Base-by-base conservation (phyloP, 2,329 filamentous ascomycete genomes). In the Xylariaceae sp. region DNA sequence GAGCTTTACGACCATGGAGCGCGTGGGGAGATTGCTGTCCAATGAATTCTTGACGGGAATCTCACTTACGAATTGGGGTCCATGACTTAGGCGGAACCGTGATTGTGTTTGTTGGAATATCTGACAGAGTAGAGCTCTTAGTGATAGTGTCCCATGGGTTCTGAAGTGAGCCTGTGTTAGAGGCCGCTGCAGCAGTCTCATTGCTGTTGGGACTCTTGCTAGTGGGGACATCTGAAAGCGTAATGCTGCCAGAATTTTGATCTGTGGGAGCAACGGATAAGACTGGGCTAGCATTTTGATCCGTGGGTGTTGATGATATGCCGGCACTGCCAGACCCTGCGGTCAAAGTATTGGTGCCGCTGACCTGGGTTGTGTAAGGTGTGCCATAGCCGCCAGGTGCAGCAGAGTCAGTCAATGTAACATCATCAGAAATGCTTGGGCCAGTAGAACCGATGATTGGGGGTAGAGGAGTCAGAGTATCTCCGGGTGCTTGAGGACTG, bases 301-400 rank as follows among this genome's bases (percentile, higher is more conserved):
- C 22, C 22, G 22, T 26, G 22, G 22, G 6, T 26, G 22, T 11
- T 26, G 22, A 6, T 13, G 30, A 17, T n/a, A 7, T 28, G 18
- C 37, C 37, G 16, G 22, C 41, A 33, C 38, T 42, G 7, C 41
- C 33, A 11, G 51, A 47, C 28, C 41, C 45, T 34, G 49, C 44
- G 32, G 51, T 40, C 24, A 48, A 40, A 37, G 47, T 32, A 34
- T 40, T 53, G 9, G 47, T 47, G 16, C 42, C 45, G 31, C 48
- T 46, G 13, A 43, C 39, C 28, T 40, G 13, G 39, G 43, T 33
- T 15, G 51, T 48, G 37, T 49, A 43, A 34, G 47, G 52, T 9
- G 39, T 50, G 28, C 55, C 54, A 18, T 56, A 58, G 28, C 50
- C 53, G 34, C 54, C 54, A 33, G 41, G 39, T 29, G 54, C 50